Conservation (phyloP, 352 stramenopile species). For the Phytophthora chlamydospora region DNA sequence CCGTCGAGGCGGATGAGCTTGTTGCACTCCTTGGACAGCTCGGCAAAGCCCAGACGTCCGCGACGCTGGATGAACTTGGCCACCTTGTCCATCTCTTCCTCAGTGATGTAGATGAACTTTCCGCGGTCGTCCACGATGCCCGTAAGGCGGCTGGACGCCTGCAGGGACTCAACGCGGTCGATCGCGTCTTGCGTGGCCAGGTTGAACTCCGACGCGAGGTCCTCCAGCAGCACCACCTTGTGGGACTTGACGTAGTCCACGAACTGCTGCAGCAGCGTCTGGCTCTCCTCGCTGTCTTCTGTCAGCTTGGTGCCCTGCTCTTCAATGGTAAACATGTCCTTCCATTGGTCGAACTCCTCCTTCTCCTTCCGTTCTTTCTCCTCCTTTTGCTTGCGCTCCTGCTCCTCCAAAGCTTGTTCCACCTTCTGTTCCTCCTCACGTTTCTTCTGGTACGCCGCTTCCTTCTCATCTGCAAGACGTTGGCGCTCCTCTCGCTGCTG, state of each 20-base stretch:
- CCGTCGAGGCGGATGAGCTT: constrained; percentile 73
- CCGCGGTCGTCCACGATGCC: constrained; percentile 81
- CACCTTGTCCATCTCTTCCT: constrained; percentile 80
- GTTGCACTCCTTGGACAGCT: constrained; percentile 82
- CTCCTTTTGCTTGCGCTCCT: constrained; percentile 47
- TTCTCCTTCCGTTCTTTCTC: constrained; percentile 70
- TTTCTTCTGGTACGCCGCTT: constrained; percentile 68
- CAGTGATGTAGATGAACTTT: constrained; percentile 85
- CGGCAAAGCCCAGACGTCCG: constrained; percentile 61
- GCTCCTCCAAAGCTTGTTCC: constrained; percentile 55
- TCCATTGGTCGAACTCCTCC: constrained; percentile 81
- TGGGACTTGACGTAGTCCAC: constrained; percentile 75
- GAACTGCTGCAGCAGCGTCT: constrained; percentile 71
- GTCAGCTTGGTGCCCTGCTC: constrained; percentile 60
- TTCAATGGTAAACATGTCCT: constrained; percentile 76
- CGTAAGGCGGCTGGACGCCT: constrained; percentile 60
- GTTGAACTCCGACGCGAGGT: constrained; percentile 70
- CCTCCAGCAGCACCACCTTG: constrained; percentile 82
- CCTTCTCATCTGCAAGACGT: constrained; percentile 58
- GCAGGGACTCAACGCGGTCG: constrained; percentile 62
- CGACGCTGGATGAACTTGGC: constrained; percentile 73
- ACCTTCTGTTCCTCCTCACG: constrained; percentile 56
- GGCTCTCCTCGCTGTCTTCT: constrained; percentile 67
- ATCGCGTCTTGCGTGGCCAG: constrained; percentile 74
- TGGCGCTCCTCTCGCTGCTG: constrained; percentile 65